phyloP scores from a whole-genome alignment of 805 yeast genomes.

The Saccharomyces kudriavzevii region DNA sequence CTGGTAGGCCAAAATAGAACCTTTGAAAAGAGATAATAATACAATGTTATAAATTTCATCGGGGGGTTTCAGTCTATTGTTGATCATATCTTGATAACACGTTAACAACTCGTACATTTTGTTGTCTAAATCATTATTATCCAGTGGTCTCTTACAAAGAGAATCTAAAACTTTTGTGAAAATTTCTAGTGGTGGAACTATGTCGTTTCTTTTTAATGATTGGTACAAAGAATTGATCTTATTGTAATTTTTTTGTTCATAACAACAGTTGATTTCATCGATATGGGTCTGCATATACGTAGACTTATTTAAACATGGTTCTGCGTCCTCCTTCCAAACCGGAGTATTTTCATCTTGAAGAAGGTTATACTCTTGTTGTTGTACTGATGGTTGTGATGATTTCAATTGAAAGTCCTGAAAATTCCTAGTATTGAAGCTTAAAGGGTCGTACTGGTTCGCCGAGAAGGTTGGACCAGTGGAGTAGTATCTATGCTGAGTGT shows the following conservation, averaged over 20 bases:
- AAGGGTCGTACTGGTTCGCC: neutral
- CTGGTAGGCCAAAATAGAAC: slow-evolving; percentile 37
- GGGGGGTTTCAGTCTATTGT: slow-evolving; percentile 48
- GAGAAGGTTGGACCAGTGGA: neutral
- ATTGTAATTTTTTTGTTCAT: slow-evolving; percentile 25
- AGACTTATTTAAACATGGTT: slow-evolving; percentile 23
- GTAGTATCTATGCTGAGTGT: neutral
- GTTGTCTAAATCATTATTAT: slow-evolving; percentile 48
- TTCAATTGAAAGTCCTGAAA: slow-evolving; percentile 12
- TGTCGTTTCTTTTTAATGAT: slow-evolving; percentile 34
- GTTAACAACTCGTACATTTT: slow-evolving; percentile 55
- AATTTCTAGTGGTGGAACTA: slow-evolving; percentile 43
- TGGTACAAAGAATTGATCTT: slow-evolving; percentile 34
- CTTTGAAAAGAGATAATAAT: slow-evolving; percentile 43
- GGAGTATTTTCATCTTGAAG: slow-evolving; percentile 1
- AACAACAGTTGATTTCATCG: slow-evolving; percentile 26
- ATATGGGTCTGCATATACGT: slow-evolving; percentile 29
- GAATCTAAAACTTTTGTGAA: slow-evolving; percentile 52
- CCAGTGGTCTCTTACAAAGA: slow-evolving; percentile 41
- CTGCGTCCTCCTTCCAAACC: slow-evolving; percentile 29
- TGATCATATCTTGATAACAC: slow-evolving; percentile 59
- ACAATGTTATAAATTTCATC: slow-evolving; percentile 45
- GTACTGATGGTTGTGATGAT: slow-evolving; percentile 3
- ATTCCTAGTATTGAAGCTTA: slow-evolving; percentile 1
- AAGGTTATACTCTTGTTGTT: slow-evolving; percentile 3